Base-by-base conservation (phyloP, 23 red algal genomes). In the Pyropia haitanensis region DNA sequence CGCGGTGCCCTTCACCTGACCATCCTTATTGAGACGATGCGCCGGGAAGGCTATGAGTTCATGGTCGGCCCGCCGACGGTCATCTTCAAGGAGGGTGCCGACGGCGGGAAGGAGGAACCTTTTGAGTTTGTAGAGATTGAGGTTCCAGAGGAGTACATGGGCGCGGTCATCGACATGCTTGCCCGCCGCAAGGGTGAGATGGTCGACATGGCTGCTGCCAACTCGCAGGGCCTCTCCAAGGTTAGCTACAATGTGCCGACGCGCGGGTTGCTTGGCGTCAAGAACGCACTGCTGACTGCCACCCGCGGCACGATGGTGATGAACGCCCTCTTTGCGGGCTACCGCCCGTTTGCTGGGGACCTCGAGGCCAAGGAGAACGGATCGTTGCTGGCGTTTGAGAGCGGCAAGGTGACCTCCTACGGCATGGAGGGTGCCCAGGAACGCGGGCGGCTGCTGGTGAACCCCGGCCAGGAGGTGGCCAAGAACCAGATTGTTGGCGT, bases 141-240 rank as follows among this genome's bases (percentile, higher is more conserved):
- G 51, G 76, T 95, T 30, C 90, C 78, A 23, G 90, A 87, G 68
- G 66, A 95, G 54, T 95, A 88, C 70, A 80, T 95, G 80, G 90
- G 90, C 18, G 58, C 75, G 5, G 90, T 95, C n/a, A 81, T 95
- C 39, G 90, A 95, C 30, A 39, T 81, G 27, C 76, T 95, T 52
- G 77, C 66, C 31, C 64, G 76, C 22, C 70, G 90, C 51, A 86
- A 87, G 67, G 90, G 90, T n/a, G 81, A 88, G 68, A 95, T 95
- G 90, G 32, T 84, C 4, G 79, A 95, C 56, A 86, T 95, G 80
- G 26, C 54, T 29, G 78, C 70, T 18, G 71, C 70, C 0, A 90
- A 90, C 50, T 70, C 75, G 10, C 74, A 87, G 31, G 79, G 79
- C 18, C 70, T 81, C 60, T 56, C 57, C 34, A 82, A 74, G 27